These are phyloP conservation scores for Geranomyces variabilis DNA, from an alignment of 192 early-diverging fungal genomes.

Conservation along the genomic window DNA sequence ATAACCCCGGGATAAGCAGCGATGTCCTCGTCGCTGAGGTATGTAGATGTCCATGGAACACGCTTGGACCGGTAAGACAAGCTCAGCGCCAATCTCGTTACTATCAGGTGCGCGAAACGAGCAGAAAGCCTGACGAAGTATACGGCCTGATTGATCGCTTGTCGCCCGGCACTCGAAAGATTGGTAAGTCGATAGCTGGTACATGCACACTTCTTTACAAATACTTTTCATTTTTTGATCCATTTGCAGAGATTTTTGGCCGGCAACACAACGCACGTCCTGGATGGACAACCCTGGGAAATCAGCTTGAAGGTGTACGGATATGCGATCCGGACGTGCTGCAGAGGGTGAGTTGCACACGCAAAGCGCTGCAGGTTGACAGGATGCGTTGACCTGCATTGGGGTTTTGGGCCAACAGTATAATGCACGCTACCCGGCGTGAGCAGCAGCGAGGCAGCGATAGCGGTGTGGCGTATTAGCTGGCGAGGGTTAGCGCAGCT, in stretches of 20 bases:
- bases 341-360: not conserved
- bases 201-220: not conserved
- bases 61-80: constrained; percentile 17
- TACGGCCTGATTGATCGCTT: constrained; percentile 65
- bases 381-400: no score
- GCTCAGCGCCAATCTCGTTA: no score
- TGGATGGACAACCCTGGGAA: constrained; percentile 68
- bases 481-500: no score
- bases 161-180: constrained; percentile 56
- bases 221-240: not conserved
- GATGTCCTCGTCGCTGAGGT: constrained; percentile 66
- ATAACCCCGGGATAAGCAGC: constrained; percentile 53
- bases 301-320: constrained; percentile 60
- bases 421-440: no score
- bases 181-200: no score
- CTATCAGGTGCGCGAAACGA: constrained; percentile 57
- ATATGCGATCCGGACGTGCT: constrained; percentile 55
- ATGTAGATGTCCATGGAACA: no score
- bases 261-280: constrained; percentile 60
- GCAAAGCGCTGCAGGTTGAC: no score
- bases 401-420: no score
- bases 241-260: constrained; percentile 60
- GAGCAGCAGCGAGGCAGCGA: no score
- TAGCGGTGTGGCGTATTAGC: no score
- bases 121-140: constrained; percentile 65